Percentiles rank a stretch among this genome's conserved stretches.
phyloP scores from a whole-genome alignment of 257 asterid species.

The Nicotiana knightiana region DNA sequence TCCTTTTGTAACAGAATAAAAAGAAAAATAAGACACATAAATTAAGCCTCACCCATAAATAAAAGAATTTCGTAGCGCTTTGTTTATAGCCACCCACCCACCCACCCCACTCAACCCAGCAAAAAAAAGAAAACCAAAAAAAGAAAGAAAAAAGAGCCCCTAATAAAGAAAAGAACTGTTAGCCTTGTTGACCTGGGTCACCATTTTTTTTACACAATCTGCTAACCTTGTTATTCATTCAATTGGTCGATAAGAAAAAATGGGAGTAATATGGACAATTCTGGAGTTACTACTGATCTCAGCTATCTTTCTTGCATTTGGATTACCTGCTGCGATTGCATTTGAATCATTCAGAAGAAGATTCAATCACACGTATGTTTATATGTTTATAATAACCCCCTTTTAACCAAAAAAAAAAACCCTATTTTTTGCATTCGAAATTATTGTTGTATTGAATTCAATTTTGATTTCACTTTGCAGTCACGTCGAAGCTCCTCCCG shows the following conservation, averaged over 20 bases:
- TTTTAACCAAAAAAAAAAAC: background rate
- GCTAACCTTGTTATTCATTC: background rate
- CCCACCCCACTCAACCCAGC: too few relatives aligned
- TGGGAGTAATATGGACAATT: conserved; percentile 48
- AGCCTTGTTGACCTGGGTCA: background rate
- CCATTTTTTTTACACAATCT: background rate
- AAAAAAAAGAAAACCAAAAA: too few relatives aligned
- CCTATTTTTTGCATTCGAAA: background rate
- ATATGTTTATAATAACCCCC: background rate
- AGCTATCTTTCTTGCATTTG: conserved; percentile 38
- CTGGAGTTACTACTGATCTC: conserved; percentile 42
- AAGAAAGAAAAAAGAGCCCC: too few relatives aligned
- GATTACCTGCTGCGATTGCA: conserved; percentile 43
- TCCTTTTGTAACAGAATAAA: too few relatives aligned
- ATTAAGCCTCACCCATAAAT: too few relatives aligned
- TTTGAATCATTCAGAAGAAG: conserved; percentile 58
- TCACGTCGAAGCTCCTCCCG: conserved; percentile 72
- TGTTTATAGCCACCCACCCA: too few relatives aligned
- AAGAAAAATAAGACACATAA: too few relatives aligned
- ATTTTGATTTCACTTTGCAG: conserved; percentile 27
- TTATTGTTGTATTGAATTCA: background rate
- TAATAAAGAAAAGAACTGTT: too few relatives aligned
- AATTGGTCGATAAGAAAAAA: background rate
- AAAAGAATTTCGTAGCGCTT: too few relatives aligned
- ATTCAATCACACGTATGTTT: conserved; percentile 49